Base-by-base conservation (phyloP, 2,329 filamentous ascomycete genomes). In the Trichoderma sp. region DNA sequence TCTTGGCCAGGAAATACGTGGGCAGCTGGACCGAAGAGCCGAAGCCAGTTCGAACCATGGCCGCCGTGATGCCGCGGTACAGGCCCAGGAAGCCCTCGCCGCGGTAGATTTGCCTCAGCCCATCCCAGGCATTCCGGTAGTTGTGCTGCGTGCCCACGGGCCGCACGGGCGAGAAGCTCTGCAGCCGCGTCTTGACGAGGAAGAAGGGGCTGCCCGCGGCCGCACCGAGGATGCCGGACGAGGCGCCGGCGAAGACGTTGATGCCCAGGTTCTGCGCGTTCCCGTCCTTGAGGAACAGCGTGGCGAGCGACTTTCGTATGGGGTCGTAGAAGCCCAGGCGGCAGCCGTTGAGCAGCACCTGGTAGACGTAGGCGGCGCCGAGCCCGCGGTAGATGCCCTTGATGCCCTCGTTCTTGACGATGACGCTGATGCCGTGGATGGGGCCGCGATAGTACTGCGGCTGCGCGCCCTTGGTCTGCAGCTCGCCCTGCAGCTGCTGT, bases 261-360 rank as follows among this genome's bases (percentile, higher is more conserved):
- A 98, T 87, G 43, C 89, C 92, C 69, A 98, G 87, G 74, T 89
- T 95, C 81, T 99, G 96, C 33, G 90, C 87, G n/a, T 86, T 85
- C 37, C 87, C 79, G 78, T 96, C 91, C 71, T 87, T 85, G 81
- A 93, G 91, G 68, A 97, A 80, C 61, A 92, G 82, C 6, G 83
- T 85, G 0, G 93, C 90, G 56, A 97, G 78, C 27, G 84, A 85
- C 60, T 88, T 86, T 77, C 96, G 93, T 82, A 98, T 88, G 5
- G 96, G 96, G 79, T 99, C 96, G 85, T 99, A 99, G 85, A 99
- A 97, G 71, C 96, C 94, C 68, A 99, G 85, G 68, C 96, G 93
- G 82, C 94, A 99, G 76, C 96, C 96, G 80, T 99, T 99, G 76
- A 99, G 89, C 63, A 97, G 88, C 76, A 98, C 89, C 83, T 99